These are phyloP conservation scores for Ottelia alismoides DNA, from an alignment of 106 monocot genomes.

Conservation along the genomic window DNA sequence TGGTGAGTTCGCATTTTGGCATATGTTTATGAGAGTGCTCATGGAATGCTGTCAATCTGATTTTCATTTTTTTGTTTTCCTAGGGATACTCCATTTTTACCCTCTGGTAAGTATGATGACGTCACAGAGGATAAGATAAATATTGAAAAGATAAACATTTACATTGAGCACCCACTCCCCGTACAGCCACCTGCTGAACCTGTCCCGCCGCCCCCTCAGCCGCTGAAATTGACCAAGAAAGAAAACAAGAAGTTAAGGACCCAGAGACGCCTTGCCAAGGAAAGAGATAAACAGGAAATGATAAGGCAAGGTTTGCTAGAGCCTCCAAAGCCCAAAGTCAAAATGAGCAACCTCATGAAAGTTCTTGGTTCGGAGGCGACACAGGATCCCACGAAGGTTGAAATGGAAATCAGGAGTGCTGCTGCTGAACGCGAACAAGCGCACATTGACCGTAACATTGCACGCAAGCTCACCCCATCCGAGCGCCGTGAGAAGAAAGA, in stretches of 20 bases:
- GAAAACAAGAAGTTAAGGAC: conserved; percentile 92
- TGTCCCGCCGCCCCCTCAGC: conserved; percentile 84
- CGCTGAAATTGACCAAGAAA: conserved; percentile 80
- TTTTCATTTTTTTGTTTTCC: too few species aligned
- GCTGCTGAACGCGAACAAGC: conserved; percentile 93
- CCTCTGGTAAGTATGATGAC: conserved; percentile 34
- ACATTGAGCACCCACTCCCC: conserved; percentile 82
- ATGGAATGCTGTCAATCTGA: too few species aligned
- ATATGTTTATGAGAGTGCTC: too few species aligned
- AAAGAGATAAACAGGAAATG: conserved; percentile 97
- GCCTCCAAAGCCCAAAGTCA: conserved; percentile 90
- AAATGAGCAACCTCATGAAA: conserved; percentile 98
- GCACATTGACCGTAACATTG: conserved; percentile 80
- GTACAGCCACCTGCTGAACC: conserved; percentile 89
- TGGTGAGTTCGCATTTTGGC: conserved; percentile 47
- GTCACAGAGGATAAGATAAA: conserved; percentile 36
- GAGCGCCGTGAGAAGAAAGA: conserved; percentile 96
- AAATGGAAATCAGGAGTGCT: conserved; percentile 80
- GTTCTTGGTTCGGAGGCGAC: conserved; percentile 87
- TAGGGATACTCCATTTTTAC: conserved; percentile 69
- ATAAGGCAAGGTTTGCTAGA: conserved; percentile 88
- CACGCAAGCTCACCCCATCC: conserved; percentile 88
- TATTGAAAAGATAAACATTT: conserved; percentile 70
- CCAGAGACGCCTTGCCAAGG: conserved; percentile 89
- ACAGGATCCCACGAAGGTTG: conserved; percentile 85